A percentile compares a stretch with the other conserved stretches of the same genome.
Conservation (phyloP, 805 yeast species). For the Hanseniaspora lachancei region DNA sequence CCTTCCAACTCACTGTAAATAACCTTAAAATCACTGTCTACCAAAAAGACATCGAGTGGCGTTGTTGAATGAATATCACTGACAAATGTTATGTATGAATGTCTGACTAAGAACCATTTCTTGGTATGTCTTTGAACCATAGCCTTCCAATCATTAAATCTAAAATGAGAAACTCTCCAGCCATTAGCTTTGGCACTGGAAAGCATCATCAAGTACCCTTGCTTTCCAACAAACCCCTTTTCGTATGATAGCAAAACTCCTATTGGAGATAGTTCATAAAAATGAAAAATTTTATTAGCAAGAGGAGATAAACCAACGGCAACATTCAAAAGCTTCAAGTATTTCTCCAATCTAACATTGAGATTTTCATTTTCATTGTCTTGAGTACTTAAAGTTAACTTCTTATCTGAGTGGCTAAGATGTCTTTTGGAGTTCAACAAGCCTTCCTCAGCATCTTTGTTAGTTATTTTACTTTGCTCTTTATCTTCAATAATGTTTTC, state of each 20-base stretch:
- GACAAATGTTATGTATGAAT: slow-evolving; percentile 73
- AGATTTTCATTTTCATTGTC: slow-evolving; percentile 14
- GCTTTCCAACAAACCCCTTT: slow-evolving; percentile 70
- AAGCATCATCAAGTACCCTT: slow-evolving; percentile 69
- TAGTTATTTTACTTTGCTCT: background rate
- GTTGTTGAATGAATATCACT: slow-evolving; percentile 76
- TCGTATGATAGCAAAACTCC: slow-evolving; percentile 75
- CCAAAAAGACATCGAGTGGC: slow-evolving; percentile 79
- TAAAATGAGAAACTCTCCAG: slow-evolving; percentile 88
- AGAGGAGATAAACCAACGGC: slow-evolving; percentile 61
- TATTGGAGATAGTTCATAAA: slow-evolving; percentile 80
- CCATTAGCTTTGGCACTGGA: slow-evolving; percentile 83
- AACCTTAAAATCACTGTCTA: slow-evolving; percentile 57
- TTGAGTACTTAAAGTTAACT: background rate
- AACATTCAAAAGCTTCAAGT: slow-evolving; percentile 48
- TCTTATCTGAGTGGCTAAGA: background rate
- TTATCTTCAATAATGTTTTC: too few species aligned
- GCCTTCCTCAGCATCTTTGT: background rate
- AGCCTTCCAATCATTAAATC: slow-evolving; percentile 61
- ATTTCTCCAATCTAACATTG: slow-evolving; percentile 41
- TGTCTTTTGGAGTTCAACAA: background rate
- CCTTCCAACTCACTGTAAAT: slow-evolving; percentile 2
- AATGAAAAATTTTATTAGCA: slow-evolving; percentile 68
- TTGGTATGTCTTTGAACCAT: slow-evolving; percentile 84
- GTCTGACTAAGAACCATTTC: slow-evolving; percentile 83